These are phyloP conservation scores for Syzygium malaccense DNA, from an alignment of 441 rosid genomes.

Conservation along the genomic window DNA sequence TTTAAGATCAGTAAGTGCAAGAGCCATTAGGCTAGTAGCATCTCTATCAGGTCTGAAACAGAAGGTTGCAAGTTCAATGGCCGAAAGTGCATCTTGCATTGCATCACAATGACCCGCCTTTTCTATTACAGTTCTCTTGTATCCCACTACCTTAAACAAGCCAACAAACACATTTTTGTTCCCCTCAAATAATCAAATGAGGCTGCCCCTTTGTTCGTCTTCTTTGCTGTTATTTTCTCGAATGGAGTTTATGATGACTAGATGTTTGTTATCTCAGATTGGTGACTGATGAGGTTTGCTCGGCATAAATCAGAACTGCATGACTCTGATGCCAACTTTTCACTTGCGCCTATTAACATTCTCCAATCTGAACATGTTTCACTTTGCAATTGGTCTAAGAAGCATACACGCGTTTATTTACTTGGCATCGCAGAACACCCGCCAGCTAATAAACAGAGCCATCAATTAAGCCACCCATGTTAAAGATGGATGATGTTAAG, in stretches of 20 bases:
- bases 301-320: background rate
- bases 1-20: background rate
- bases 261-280: background rate
- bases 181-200: background rate
- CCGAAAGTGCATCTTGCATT: background rate
- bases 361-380: background rate
- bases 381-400: background rate
- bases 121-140: background rate
- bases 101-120: background rate
- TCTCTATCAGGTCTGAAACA: background rate
- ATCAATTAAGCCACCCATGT: background rate
- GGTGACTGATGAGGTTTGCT: background rate
- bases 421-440: background rate
- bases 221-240: background rate
- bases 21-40: background rate
- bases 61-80: background rate
- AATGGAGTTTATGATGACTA: background rate
- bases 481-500: background rate
- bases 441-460: background rate
- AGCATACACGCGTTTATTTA: no score
- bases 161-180: background rate
- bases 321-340: background rate
- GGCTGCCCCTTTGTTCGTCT: background rate
- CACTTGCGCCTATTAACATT: background rate
- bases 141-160: background rate